Base-by-base conservation (phyloP, 73 alveolate genomes). In the Symbiodinium natans region DNA sequence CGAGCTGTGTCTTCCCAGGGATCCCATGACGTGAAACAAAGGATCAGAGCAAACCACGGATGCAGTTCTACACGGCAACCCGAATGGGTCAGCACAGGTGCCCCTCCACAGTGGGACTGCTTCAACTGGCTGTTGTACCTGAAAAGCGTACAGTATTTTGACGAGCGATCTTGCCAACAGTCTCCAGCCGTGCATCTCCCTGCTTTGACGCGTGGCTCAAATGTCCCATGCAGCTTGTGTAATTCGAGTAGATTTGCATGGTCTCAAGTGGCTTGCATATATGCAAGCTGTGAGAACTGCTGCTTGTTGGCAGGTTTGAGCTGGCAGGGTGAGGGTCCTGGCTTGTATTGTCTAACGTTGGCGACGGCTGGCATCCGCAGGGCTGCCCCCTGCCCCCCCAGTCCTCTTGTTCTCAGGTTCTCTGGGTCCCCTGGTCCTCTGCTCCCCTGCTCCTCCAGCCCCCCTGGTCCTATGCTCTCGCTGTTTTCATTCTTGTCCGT, bases 11-110 rank as follows among this genome's bases (percentile, higher is more conserved):
- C 77, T 6, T 59, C 36, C 8, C 34, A 3, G 5, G 27, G 33
- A 25, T 3, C 29, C 33, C 29, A n/a, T n/a, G 29, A 13, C 33
- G 77, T 59, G 8, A 3, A 59, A 6, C 31, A 4, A 31, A 90
- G 97, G 97, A 2, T 84, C 88, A 31, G 97, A 90, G 88, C 80
- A 43, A 82, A 90, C 87, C 80, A 68, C 77, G 9, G 88, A 73
- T 41, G 97, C 97, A 4, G 21, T 68, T 48, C 97, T 90, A n/a
- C 77, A 90, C 33, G 97, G 97, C 1, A 90, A 90, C n/a, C 97
- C 97, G 82, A 90, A 90, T 34, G 97, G 97, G 40, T 90, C 97
- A 1, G 89, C 80, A 6, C 97, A 90, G 97, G 97, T 63, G 80
- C 71, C 71, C n/a, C n/a, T n/a, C n/a, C 3, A 52, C 71, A 21